Percentiles rank a stretch among this genome's conserved stretches.
These are phyloP conservation scores for Pleochaeta shiraiana DNA, from an alignment of 2,329 filamentous ascomycete species.

Conservation along the genomic window DNA sequence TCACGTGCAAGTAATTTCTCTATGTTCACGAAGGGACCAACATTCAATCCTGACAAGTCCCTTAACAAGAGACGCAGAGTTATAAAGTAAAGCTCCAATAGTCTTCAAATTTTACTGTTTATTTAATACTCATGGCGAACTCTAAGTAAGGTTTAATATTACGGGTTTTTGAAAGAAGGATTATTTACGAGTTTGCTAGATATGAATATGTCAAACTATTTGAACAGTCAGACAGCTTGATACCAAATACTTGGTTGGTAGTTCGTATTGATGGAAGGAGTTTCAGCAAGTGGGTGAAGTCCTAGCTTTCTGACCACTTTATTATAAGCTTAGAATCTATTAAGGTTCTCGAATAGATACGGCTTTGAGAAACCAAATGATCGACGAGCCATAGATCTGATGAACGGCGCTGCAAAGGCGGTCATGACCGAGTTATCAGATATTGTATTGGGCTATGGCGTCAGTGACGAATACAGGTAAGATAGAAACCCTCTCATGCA, in stretches of 20 bases:
- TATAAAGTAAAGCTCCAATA: no score
- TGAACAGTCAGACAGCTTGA: constrained; percentile 57
- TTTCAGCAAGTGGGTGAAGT: constrained; percentile 58
- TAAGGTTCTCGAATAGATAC: constrained; percentile 63
- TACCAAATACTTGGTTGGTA: constrained; percentile 91
- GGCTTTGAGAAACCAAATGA: constrained; percentile 87
- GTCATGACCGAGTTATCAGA: constrained; percentile 72
- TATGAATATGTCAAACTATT: constrained; percentile 90
- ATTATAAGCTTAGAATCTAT: background rate
- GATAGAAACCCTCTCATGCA: no score
- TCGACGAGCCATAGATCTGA: constrained; percentile 62
- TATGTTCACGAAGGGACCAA: no score
- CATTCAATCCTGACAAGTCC: no score
- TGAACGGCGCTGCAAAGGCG: constrained; percentile 79
- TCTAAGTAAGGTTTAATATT: background rate
- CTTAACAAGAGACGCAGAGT: no score
- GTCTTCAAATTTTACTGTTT: no score
- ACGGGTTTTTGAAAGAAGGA: background rate
- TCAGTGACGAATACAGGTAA: constrained; percentile 83
- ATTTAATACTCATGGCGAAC: no score
- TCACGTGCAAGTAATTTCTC: no score
- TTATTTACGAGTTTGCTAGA: constrained; percentile 23
- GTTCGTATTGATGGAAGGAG: constrained; percentile 84
- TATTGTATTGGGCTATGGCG: constrained; percentile 70
- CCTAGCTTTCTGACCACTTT: background rate